Percentiles rank a stretch among this genome's conserved stretches.
Conservation (phyloP, 441 rosid species). For the Manihot esculenta region DNA sequence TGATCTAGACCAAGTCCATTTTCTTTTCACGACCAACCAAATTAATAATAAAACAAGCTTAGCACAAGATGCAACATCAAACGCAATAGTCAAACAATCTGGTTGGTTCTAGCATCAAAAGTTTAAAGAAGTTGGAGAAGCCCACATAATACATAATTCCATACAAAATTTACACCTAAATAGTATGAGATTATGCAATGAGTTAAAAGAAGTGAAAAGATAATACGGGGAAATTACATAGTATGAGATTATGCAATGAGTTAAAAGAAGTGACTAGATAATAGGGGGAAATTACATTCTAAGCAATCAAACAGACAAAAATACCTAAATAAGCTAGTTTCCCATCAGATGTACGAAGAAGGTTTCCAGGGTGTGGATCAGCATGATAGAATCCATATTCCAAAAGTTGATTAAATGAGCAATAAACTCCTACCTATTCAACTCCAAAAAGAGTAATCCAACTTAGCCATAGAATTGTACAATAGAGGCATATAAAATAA, state of each 20-base stretch:
- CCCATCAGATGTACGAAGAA: conserved; percentile 83
- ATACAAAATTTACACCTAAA: not conserved
- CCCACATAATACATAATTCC: not conserved
- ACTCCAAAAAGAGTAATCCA: conserved; percentile 20
- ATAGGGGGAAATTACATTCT: not conserved
- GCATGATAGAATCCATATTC: conserved; percentile 98
- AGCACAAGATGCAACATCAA: not conserved
- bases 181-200: not conserved
- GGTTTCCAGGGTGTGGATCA: conserved; percentile 99
- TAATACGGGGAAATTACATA: not conserved
- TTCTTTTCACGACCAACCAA: not conserved
- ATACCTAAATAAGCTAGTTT: conserved; percentile 92
- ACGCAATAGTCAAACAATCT: not conserved
- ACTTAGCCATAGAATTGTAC: conserved; percentile 15
- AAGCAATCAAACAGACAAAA: conserved; percentile 13
- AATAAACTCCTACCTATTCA: conserved; percentile 88
- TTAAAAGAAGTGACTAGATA: not conserved
- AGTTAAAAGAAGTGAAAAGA: not conserved
- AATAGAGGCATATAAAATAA: not conserved
- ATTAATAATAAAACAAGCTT: not conserved
- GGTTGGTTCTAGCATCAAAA: not conserved
- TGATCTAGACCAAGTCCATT: no score
- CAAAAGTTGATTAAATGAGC: conserved; percentile 93
- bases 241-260: not conserved
- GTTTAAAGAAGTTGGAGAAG: not conserved